These are phyloP conservation scores for Phylloporus rhodoxanthus DNA, from an alignment of 768 basidiomycete genomes.

Conservation along the genomic window DNA sequence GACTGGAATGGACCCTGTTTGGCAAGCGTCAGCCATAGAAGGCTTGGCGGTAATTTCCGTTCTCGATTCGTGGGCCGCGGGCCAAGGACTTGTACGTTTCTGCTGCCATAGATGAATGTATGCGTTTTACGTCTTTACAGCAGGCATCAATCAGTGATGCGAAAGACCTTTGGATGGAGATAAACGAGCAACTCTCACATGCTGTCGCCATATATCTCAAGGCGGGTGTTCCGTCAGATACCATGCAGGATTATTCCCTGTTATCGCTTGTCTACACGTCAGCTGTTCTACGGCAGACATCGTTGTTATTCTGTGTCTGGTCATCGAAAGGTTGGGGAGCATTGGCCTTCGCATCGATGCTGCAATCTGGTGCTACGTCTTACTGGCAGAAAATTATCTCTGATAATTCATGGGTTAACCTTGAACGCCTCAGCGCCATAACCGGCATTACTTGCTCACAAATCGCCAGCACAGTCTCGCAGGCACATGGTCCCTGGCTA, in stretches of 20 bases:
- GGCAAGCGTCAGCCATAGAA: conserved; percentile 88
- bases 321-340: conserved; percentile 86
- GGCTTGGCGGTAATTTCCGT: conserved; percentile 74
- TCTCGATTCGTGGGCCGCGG: conserved; percentile 78
- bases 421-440: conserved; percentile 61
- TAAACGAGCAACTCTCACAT: conserved; percentile 68
- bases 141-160: conserved; percentile 46
- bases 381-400: conserved; percentile 56
- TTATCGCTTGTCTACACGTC: conserved; percentile 62
- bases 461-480: conserved; percentile 60
- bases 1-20: conserved; percentile 66
- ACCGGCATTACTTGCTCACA: conserved; percentile 67
- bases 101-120: not conserved
- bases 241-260: conserved; percentile 52
- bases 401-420: conserved; percentile 42
- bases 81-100: conserved; percentile 61
- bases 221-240: conserved; percentile 44
- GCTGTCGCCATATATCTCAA: conserved; percentile 56
- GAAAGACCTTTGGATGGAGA: conserved; percentile 72
- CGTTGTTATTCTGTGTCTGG: conserved; percentile 74
- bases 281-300: conserved; percentile 65
- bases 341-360: conserved; percentile 67
- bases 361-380: conserved; percentile 56
- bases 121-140: conserved; percentile 31
- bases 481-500: conserved; percentile 84